Evolutionary conservation across 192 early-diverging fungal genomes (phyloP).

Genomic region (Linnemannia hyalina): DNA sequence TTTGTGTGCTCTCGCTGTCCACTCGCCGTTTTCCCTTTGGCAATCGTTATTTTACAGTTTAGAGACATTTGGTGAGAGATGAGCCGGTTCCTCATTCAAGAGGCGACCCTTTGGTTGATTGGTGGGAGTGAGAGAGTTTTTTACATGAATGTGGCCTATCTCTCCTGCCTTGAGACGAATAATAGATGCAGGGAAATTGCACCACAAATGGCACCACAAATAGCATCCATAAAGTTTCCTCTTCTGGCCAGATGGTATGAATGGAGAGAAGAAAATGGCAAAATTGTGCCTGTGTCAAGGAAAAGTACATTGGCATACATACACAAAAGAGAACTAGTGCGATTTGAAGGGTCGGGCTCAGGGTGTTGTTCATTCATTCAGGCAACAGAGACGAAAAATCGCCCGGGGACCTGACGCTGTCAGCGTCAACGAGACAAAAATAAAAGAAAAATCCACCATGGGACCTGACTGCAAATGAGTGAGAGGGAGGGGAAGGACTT

Average conservation of each 20-base stretch:
- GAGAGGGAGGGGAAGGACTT: too few relatives aligned
- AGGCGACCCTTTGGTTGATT: background rate
- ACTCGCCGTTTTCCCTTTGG: background rate
- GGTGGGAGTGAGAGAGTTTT: background rate
- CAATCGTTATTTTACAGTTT: too few relatives aligned
- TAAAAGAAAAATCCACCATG: too few relatives aligned
- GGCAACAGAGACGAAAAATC: background rate
- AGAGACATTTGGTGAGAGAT: background rate
- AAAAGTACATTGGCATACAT: background rate
- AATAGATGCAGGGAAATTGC: constrained; percentile 1
- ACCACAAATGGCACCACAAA: background rate
- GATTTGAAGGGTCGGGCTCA: background rate
- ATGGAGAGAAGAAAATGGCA: background rate
- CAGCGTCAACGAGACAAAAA: too few relatives aligned
- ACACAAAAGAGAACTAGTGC: background rate
- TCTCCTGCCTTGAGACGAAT: background rate
- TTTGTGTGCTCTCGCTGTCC: background rate
- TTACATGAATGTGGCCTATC: background rate
- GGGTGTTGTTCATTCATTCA: background rate
- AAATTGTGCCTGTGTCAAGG: background rate
- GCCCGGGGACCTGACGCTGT: background rate
- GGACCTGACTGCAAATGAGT: too few relatives aligned
- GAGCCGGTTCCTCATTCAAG: background rate
- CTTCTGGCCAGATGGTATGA: too few relatives aligned
- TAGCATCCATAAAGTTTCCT: background rate